phyloP scores from a whole-genome alignment of 1,139 yeast species.

The Scheffersomyces cryptocercus region DNA sequence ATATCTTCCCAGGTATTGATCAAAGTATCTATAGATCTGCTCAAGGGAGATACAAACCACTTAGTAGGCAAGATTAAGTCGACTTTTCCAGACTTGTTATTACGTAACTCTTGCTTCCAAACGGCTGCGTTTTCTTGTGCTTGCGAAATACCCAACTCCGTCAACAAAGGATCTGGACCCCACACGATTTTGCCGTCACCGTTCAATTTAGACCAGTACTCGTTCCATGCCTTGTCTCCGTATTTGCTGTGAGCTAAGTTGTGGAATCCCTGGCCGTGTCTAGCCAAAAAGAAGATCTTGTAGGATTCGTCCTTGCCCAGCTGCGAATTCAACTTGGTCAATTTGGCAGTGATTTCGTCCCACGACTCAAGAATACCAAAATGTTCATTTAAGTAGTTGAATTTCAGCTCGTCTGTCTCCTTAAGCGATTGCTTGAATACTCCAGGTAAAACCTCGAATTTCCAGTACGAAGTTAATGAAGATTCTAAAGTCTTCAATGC shows the following conservation, averaged over 20 bases:
- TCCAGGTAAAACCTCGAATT: conserved; percentile 38
- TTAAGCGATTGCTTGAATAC: conserved; percentile 39
- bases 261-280: conserved; percentile 52
- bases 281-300: conserved; percentile 42
- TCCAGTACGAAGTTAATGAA: conserved; percentile 24
- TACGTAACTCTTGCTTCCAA: conserved; percentile 15
- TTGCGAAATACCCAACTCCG: conserved; percentile 40
- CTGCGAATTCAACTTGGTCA: conserved; percentile 29
- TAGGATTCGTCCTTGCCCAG: conserved; percentile 24
- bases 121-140: conserved; percentile 30
- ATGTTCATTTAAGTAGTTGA: conserved; percentile 40
- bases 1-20: conserved; percentile 27
- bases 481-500: conserved; percentile 4
- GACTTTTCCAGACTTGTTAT: conserved; percentile 22
- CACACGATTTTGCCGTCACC: conserved; percentile 47
- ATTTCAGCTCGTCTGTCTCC: conserved; percentile 38
- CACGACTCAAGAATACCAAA: conserved; percentile 38
- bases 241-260: conserved; percentile 44
- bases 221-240: conserved; percentile 46
- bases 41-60: conserved; percentile 39
- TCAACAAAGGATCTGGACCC: conserved; percentile 51
- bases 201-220: conserved; percentile 41
- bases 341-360: conserved; percentile 26
- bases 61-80: conserved; percentile 28
- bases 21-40: conserved; percentile 40